A percentile compares a stretch with the other conserved stretches of the same genome.
Conservation (phyloP, 805 yeast genomes). For the Saturnispora dispora region DNA sequence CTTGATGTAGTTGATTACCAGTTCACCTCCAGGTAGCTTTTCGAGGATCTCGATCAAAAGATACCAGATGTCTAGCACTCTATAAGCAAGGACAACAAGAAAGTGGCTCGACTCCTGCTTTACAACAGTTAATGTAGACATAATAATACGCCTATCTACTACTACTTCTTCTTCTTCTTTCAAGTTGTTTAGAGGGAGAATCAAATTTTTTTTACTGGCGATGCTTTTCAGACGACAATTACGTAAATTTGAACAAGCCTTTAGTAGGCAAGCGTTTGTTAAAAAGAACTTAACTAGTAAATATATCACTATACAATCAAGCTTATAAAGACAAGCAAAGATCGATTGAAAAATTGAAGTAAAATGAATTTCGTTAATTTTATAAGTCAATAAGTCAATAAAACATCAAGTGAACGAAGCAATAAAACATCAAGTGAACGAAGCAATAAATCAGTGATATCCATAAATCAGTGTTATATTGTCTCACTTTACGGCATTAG, state of each 20-base stretch:
- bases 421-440: neutral
- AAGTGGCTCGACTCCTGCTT: constrained; percentile 19
- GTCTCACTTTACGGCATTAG: neutral
- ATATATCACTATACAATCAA: neutral
- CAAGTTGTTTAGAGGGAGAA: neutral
- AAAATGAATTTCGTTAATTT: neutral
- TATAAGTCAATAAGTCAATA: neutral
- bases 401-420: neutral
- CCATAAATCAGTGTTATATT: neutral
- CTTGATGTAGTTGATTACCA: constrained; percentile 60
- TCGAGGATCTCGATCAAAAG: constrained; percentile 16
- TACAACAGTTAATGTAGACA: constrained; percentile 9
- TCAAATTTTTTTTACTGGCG: neutral
- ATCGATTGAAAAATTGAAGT: neutral
- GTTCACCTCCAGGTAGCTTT: constrained; percentile 46
- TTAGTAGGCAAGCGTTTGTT: neutral
- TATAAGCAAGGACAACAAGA: constrained; percentile 21
- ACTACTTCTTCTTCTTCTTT: neutral
- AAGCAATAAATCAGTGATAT: neutral
- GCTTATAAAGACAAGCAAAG: neutral
- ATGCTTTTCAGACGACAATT: neutral
- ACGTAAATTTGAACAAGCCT: neutral
- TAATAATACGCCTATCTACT: neutral
- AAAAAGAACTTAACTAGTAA: neutral
- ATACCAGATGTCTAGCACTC: constrained; percentile 21